These are phyloP conservation scores for Xylaria flabelliformis DNA, from an alignment of 495 filamentous ascomycete species.

Conservation along the genomic window DNA sequence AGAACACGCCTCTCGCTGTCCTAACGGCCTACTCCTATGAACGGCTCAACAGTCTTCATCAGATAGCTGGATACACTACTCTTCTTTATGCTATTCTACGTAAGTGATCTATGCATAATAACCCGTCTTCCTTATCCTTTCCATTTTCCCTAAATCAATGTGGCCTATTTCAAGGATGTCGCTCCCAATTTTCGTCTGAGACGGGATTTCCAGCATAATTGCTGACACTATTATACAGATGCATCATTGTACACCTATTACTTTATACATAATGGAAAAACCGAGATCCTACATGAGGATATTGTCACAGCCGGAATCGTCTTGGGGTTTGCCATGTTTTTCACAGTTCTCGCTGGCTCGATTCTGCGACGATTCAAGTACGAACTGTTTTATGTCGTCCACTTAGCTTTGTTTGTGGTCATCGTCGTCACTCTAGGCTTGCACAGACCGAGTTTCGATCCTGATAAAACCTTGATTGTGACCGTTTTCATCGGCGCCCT, in stretches of 20 bases:
- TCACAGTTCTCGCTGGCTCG: constrained; percentile 46
- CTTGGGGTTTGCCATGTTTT: constrained; percentile 54
- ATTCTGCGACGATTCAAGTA: constrained; percentile 57
- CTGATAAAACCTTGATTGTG: constrained; percentile 48
- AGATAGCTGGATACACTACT: constrained; percentile 62
- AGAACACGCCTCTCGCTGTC: constrained; percentile 64
- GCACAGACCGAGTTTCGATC: constrained; percentile 57
- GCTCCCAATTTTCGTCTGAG: background rate
- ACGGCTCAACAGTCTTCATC: constrained; percentile 64
- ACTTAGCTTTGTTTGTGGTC: constrained; percentile 58
- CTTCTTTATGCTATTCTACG: constrained; percentile 52
- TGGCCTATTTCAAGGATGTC: background rate
- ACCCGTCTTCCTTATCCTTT: background rate
- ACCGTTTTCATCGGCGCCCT: constrained; percentile 53
- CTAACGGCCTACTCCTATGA: constrained; percentile 67
- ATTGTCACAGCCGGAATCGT: constrained; percentile 55
- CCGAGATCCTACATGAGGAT: constrained; percentile 43
- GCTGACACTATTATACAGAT: constrained; percentile 33
- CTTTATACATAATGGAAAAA: constrained; percentile 40
- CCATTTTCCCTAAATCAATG: background rate
- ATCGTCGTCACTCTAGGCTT: constrained; percentile 57
- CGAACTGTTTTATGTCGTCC: constrained; percentile 64
- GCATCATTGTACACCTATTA: constrained; percentile 49
- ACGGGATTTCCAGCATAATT: background rate
- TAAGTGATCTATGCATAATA: background rate